Conservation (phyloP, 2,329 filamentous ascomycete species). For the Calonectria leucothoes region DNA sequence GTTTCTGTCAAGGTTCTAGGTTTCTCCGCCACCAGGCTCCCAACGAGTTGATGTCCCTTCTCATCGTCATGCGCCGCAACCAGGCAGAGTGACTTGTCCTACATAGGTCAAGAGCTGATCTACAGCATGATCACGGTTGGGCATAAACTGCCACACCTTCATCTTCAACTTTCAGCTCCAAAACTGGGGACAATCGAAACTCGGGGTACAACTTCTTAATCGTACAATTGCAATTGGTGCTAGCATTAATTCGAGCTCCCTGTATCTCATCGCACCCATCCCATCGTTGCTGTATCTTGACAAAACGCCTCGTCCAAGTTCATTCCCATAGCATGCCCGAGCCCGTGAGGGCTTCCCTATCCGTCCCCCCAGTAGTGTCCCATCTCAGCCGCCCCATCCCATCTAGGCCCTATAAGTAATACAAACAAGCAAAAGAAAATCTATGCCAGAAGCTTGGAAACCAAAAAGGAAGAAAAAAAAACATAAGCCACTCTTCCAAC, state of each 20-base stretch:
- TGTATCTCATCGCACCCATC: constrained; percentile 22
- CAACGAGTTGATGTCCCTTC: constrained; percentile 35
- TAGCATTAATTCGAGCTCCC: constrained; percentile 27
- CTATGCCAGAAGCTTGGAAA: constrained; percentile 33
- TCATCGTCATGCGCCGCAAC: constrained; percentile 24
- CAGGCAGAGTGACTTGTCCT: constrained; percentile 17
- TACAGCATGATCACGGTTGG: constrained; percentile 10
- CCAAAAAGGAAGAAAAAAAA: constrained; percentile 34
- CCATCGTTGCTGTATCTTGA: constrained; percentile 27
- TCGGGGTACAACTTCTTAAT: constrained; percentile 26
- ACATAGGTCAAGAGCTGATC: constrained; percentile 3
- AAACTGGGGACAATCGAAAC: not conserved
- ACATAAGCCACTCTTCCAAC: constrained; percentile 27
- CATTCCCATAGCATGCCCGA: constrained; percentile 27
- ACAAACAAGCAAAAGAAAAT: constrained; percentile 33
- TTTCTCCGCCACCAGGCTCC: constrained; percentile 1
- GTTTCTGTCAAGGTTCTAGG: constrained; percentile 23
- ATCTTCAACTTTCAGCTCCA: not conserved
- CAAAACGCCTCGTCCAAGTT: constrained; percentile 37
- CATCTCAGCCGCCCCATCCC: constrained; percentile 27
- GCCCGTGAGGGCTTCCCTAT: constrained; percentile 38
- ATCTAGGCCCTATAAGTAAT: constrained; percentile 37
- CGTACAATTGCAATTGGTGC: constrained; percentile 20
- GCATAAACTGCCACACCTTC: constrained; percentile 36
- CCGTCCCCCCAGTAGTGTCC: constrained; percentile 21